These are phyloP conservation scores for Chiua virens DNA, from an alignment of 768 basidiomycete species.

Conservation along the genomic window DNA sequence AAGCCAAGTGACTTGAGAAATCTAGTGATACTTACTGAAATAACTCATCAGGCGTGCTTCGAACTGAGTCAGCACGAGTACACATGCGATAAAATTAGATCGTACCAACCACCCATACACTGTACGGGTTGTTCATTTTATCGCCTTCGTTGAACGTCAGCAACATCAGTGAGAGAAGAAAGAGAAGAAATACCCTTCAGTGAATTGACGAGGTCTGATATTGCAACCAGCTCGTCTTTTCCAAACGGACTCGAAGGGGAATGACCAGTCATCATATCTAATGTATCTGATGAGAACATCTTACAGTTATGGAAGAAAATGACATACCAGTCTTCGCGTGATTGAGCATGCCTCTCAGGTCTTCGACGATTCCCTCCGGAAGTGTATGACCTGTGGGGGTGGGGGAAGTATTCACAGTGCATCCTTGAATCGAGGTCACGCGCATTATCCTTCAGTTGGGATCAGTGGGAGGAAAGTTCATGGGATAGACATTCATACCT, in stretches of 20 bases:
- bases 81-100: background rate
- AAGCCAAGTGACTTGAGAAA: background rate
- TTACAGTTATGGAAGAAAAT: background rate
- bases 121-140: background rate
- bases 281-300: background rate
- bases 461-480: background rate
- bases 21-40: constrained; percentile 7
- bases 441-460: background rate
- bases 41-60: constrained; percentile 12
- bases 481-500: background rate
- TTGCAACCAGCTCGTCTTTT: constrained; percentile 13
- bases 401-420: constrained; percentile 15
- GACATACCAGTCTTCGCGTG: constrained; percentile 10
- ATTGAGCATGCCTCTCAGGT: constrained; percentile 17
- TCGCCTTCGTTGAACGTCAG: constrained; percentile 5
- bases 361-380: constrained; percentile 1
- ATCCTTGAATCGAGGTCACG: constrained; percentile 1
- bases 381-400: background rate
- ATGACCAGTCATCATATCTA: constrained; percentile 17
- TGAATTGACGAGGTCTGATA: constrained; percentile 15
- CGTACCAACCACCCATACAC: constrained; percentile 16
- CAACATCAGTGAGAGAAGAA: background rate
- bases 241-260: constrained; percentile 17
- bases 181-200: constrained; percentile 2
- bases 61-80: background rate